phyloP scores from a whole-genome alignment of 192 early-diverging fungal species.

The Linnemannia zychae region DNA sequence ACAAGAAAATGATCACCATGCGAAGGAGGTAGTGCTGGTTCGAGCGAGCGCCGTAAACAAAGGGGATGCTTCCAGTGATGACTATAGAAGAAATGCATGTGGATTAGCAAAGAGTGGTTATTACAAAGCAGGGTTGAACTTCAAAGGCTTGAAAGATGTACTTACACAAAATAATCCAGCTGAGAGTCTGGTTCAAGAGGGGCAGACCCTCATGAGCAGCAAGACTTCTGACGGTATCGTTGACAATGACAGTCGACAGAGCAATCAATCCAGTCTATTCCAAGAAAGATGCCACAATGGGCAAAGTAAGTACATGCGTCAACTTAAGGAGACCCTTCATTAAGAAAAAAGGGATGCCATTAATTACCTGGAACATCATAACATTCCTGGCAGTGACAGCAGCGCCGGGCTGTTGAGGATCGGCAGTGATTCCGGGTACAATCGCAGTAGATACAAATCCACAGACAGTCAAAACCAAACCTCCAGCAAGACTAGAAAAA shows the following conservation, averaged over 20 bases:
- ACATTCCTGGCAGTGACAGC: constrained; percentile 32
- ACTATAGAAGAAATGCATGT: constrained; percentile 33
- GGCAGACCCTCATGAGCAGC: constrained; percentile 74
- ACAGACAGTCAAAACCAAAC: constrained; percentile 45
- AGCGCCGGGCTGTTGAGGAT: constrained; percentile 9
- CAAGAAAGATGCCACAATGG: not conserved
- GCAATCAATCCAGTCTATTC: constrained; percentile 63
- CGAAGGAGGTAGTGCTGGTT: constrained; percentile 85
- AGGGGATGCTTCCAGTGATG: constrained; percentile 68
- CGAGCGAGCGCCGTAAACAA: constrained; percentile 68
- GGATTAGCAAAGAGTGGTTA: not conserved
- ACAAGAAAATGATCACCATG: constrained; percentile 84
- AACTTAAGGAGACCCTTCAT: not conserved
- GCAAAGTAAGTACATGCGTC: not conserved
- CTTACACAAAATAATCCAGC: constrained; percentile 78
- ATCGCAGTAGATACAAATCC: constrained; percentile 33
- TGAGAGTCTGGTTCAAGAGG: constrained; percentile 71
- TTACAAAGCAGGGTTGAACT: not conserved
- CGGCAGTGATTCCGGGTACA: constrained; percentile 23
- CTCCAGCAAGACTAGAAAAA: constrained; percentile 57
- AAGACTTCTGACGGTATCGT: constrained; percentile 72
- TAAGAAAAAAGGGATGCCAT: not conserved
- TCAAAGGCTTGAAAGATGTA: not conserved
- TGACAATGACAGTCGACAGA: constrained; percentile 71
- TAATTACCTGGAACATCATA: constrained; percentile 46